Conservation (phyloP, 1,284 basidiomycete species). For the Melampsora allii-populina region DNA sequence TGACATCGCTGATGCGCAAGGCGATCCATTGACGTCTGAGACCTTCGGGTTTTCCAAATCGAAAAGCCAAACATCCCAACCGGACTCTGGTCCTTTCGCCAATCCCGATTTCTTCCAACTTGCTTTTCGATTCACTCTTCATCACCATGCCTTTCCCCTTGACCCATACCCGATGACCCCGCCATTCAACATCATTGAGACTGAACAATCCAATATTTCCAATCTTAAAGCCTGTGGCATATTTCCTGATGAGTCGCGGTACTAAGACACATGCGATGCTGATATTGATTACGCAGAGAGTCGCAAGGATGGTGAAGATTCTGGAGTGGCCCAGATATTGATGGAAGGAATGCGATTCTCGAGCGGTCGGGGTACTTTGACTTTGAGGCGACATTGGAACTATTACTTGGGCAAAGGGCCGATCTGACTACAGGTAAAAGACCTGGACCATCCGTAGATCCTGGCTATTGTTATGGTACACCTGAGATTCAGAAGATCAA, state of each 20-base stretch:
- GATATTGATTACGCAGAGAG: neutral
- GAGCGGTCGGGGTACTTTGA: neutral
- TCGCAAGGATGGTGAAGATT: neutral
- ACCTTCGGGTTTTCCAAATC: slow-evolving; percentile 32
- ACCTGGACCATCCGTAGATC: no score
- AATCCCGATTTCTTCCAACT: slow-evolving; percentile 7
- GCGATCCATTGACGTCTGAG: slow-evolving; percentile 42
- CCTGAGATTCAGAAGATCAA: no score
- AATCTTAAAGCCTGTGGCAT: slow-evolving; percentile 23
- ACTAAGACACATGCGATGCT: slow-evolving; percentile 27
- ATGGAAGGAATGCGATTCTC: neutral
- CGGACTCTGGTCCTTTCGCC: slow-evolving; percentile 8
- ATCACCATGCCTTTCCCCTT: slow-evolving; percentile 12
- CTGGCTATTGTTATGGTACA: no score
- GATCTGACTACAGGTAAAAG: no score
- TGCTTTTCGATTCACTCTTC: neutral
- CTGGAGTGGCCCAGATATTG: neutral
- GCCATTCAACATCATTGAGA: slow-evolving; percentile 37
- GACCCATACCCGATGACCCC: slow-evolving; percentile 5
- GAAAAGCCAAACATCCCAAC: slow-evolving; percentile 18
- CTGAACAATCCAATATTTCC: slow-evolving; percentile 39
- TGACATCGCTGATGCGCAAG: slow-evolving; percentile 15
- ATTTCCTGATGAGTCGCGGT: slow-evolving; percentile 32
- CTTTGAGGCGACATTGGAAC: neutral
- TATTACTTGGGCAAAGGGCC: neutral